These are phyloP conservation scores for Asterochloris erici DNA, from an alignment of 139 green algal genomes.

Conservation along the genomic window DNA sequence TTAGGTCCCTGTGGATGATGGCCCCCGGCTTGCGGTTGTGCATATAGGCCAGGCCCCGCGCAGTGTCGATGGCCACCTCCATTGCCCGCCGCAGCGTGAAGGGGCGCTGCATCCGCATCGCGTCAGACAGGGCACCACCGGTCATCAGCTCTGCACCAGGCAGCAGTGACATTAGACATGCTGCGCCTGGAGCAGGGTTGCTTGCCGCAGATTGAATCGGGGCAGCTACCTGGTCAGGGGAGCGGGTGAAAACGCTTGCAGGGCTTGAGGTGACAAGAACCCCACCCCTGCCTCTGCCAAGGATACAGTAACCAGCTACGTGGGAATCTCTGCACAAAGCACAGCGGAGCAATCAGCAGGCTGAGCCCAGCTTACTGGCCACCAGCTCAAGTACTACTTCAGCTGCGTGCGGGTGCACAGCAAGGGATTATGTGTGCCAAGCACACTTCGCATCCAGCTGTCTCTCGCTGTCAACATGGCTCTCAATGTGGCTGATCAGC, in stretches of 20 bases:
- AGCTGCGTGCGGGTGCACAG: too few species aligned
- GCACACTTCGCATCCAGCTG: too few species aligned
- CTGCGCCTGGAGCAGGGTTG: slow-evolving; percentile 8
- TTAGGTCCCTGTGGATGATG: slow-evolving; percentile 79
- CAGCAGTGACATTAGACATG: slow-evolving; percentile 46
- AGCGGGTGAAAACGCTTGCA: slow-evolving; percentile 65
- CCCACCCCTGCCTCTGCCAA: too few species aligned
- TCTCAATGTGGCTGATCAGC: slow-evolving; percentile 41
- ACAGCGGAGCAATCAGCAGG: too few species aligned
- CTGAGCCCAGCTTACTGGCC: too few species aligned
- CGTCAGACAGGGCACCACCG: slow-evolving; percentile 71
- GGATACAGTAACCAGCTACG: too few species aligned
- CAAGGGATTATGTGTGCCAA: too few species aligned
- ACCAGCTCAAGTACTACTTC: too few species aligned
- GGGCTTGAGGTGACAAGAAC: too few species aligned
- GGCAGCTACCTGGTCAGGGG: too few species aligned
- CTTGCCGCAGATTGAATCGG: too few species aligned
- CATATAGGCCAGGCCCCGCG: slow-evolving; percentile 82
- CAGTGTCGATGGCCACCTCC: slow-evolving; percentile 84
- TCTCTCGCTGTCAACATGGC: slow-evolving; percentile 77
- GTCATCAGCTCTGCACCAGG: slow-evolving; percentile 42
- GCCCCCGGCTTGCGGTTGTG: slow-evolving; percentile 57
- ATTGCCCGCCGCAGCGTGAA: slow-evolving; percentile 50
- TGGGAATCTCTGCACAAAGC: too few species aligned
- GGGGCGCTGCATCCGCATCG: slow-evolving; percentile 53